Conservation (phyloP, 768 basidiomycete species). For the Gymnopilus dilepis region DNA sequence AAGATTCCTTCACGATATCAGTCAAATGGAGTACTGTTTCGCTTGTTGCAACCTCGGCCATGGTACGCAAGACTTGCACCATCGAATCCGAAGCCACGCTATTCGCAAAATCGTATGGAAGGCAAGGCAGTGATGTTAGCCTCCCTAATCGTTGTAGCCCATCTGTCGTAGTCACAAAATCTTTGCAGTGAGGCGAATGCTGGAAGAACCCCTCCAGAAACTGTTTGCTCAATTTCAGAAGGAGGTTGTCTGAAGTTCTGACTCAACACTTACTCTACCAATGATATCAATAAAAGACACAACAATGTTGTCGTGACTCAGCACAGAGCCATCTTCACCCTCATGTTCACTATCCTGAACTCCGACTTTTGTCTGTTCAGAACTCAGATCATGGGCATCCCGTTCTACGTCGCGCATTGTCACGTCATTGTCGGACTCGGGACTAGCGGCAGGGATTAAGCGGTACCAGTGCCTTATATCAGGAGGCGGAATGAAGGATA, state of each 20-base stretch:
- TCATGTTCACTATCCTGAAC: constrained; percentile 23
- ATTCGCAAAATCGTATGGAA: constrained; percentile 88
- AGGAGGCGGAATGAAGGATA: constrained; percentile 56
- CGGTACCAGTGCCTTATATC: constrained; percentile 73
- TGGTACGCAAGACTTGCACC: constrained; percentile 85
- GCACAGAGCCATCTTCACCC: constrained; percentile 35
- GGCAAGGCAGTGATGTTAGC: constrained; percentile 81
- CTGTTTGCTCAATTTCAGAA: constrained; percentile 42
- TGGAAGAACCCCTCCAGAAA: constrained; percentile 96
- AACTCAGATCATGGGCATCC: constrained; percentile 15
- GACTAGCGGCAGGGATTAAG: constrained; percentile 41
- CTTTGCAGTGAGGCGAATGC: constrained; percentile 86
- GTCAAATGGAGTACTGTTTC: constrained; percentile 77
- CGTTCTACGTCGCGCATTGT: constrained; percentile 51
- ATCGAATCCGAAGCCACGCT: constrained; percentile 87
- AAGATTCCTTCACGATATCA: constrained; percentile 69
- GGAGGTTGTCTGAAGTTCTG: background rate
- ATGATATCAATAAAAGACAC: constrained; percentile 82
- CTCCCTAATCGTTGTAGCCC: constrained; percentile 76
- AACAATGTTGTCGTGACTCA: constrained; percentile 74
- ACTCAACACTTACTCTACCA: constrained; percentile 61
- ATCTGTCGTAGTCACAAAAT: constrained; percentile 80
- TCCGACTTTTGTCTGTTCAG: constrained; percentile 22
- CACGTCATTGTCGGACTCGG: constrained; percentile 40
- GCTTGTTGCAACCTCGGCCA: constrained; percentile 84